Evolutionary conservation across 1,284 basidiomycete genomes (phyloP).

Genomic region (Coriolopsis trogii): DNA sequence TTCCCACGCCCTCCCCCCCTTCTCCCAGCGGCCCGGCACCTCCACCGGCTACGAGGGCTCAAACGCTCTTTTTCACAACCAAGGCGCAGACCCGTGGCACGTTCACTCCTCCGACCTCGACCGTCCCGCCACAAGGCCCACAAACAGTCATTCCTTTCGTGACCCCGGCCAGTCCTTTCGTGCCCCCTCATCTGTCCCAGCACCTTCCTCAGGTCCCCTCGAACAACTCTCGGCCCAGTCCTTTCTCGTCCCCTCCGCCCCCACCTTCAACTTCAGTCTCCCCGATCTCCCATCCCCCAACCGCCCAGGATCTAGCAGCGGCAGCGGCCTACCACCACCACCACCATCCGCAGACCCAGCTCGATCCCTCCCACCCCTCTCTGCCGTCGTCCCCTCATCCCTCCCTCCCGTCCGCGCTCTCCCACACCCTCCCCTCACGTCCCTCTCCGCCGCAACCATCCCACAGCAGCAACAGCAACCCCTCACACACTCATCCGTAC

Average conservation of each 20-base stretch:
- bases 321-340: constrained; percentile 52
- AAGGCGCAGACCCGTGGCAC: constrained; percentile 34
- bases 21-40: constrained; percentile 63
- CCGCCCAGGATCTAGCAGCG: constrained; percentile 50
- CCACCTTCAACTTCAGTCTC: constrained; percentile 52
- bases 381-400: constrained; percentile 71
- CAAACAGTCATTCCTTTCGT: constrained; percentile 67
- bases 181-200: constrained; percentile 45
- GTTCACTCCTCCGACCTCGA: constrained; percentile 43
- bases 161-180: constrained; percentile 71
- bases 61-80: constrained; percentile 41
- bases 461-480: constrained; percentile 30
- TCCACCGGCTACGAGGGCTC: constrained; percentile 72
- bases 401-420: constrained; percentile 50
- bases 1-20: constrained; percentile 31
- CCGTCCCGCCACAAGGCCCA: constrained; percentile 33
- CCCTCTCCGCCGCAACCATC: constrained; percentile 32
- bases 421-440: constrained; percentile 35
- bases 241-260: constrained; percentile 63
- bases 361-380: constrained; percentile 70
- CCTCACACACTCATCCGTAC: constrained; percentile 47
- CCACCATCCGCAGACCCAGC: constrained; percentile 39
- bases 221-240: constrained; percentile 57
- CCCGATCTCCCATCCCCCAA: constrained; percentile 42
- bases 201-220: constrained; percentile 45